Conservation (phyloP, 2,329 filamentous ascomycete genomes). For the Phialophora macrospora region DNA sequence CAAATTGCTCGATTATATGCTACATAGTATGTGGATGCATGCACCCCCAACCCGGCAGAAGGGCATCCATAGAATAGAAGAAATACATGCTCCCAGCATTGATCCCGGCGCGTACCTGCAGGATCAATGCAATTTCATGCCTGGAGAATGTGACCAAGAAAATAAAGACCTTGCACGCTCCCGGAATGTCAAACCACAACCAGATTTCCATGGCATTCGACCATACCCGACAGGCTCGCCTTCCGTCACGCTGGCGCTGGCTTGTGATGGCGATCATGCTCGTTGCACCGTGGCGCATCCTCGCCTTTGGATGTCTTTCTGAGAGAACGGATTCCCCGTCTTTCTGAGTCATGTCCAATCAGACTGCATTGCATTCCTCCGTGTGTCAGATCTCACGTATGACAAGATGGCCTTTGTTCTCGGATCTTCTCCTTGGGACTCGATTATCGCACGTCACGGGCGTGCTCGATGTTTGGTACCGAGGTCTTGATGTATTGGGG, state of each 20-base stretch:
- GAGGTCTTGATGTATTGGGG: slow-evolving; percentile 5
- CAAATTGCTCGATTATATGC: not conserved
- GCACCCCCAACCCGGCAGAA: not conserved
- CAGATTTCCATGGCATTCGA: not conserved
- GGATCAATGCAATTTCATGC: not conserved
- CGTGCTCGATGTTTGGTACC: slow-evolving; percentile 11
- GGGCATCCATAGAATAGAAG: no score
- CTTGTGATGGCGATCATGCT: not conserved
- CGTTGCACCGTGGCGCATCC: slow-evolving; percentile 2
- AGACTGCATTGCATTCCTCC: slow-evolving; percentile 1
- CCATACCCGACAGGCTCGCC: not conserved
- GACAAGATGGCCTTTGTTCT: slow-evolving; percentile 25
- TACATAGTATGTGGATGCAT: not conserved
- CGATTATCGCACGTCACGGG: slow-evolving; percentile 8
- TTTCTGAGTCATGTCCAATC: slow-evolving; percentile 25
- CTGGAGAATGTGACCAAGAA: not conserved
- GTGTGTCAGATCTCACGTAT: slow-evolving; percentile 11
- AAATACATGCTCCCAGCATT: not conserved
- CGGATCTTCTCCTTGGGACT: slow-evolving; percentile 1
- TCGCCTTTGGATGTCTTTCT: not conserved
- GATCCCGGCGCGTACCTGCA: not conserved
- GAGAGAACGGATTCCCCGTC: slow-evolving; percentile 9
- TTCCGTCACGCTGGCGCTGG: not conserved
- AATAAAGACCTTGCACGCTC: not conserved
- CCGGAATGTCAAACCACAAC: not conserved